Evolutionary conservation across 176 grass and related monocot species (phyloP), one percentile per base, ranked within the genome.

Genomic region (Bromus sterilis): DNA sequence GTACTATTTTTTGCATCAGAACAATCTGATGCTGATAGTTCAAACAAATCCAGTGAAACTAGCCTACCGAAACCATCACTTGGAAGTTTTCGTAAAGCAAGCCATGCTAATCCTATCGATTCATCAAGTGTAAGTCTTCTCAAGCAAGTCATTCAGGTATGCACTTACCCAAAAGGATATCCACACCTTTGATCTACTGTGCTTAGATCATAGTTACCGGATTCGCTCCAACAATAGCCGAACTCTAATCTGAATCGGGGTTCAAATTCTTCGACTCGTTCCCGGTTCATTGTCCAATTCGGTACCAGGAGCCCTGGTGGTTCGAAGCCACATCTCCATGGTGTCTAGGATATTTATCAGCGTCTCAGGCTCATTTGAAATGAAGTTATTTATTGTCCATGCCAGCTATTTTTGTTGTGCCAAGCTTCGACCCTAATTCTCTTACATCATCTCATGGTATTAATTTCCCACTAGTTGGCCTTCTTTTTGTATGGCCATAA

Each of bases 91-190:
- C 46, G 31, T 53, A 55, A 80, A 15, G 32, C 55, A 63, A 79
- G 61, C 70, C 48, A 75, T 75, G 16, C 59, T 49, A 84, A 75
- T 66, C n/a, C 8, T 43, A 61, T 69, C 66, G 75, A 56, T 51
- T 89, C 68, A 69, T 84, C 87, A 69, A 89, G 21, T 53, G 29
- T n/a, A 84, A 49, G 28, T 84, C 39, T 76, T 71, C 26, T 71
- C 33, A 72, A 76, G 61, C 70, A 71, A 72, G 32, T 40, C 65
- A 71, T 55, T 83, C 61, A 88, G 67, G 80, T 88, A 86, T 56
- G 26, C 16, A 73, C 43, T 66, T 76, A 16, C 31, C 43, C n/a
- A 35, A 16, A 83, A 42, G 71, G 66, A 20, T 76, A 40, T 26
- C 39, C 20, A 70, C 21, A 41, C 36, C 68, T 18, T 24, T 14